Evolutionary conservation across 169 alveolate genomes (phyloP).

Genomic region (Cryptosporidium sp.): DNA sequence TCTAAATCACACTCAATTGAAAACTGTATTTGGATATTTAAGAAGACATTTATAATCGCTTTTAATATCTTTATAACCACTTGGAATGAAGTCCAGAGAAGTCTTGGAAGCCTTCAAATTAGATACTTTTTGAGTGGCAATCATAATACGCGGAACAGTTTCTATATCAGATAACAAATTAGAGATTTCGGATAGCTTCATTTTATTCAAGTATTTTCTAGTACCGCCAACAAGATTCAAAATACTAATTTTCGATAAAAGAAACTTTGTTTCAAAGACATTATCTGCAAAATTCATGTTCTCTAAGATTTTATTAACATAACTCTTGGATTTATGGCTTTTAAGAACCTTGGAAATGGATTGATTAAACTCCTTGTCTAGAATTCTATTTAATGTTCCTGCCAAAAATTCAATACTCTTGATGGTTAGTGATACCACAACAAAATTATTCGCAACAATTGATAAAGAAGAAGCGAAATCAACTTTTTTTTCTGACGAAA

Average conservation of each 20-base stretch:
- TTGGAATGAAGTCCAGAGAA: conserved; percentile 17
- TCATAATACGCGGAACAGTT: not conserved
- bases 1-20: not conserved
- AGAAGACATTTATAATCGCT: not conserved
- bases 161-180: not conserved
- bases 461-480: not conserved
- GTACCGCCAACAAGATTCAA: not conserved
- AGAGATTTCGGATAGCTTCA: not conserved
- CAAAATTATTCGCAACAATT: not conserved
- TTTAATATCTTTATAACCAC: not conserved
- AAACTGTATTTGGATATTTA: not conserved
- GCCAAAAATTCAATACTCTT: not conserved
- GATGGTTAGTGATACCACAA: not conserved
- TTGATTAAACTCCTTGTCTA: not conserved
- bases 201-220: not conserved
- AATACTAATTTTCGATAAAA: not conserved
- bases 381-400: not conserved
- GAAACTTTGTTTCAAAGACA: not conserved
- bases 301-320: conserved; percentile 6
- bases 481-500: not conserved
- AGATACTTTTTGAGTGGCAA: conserved; percentile 14
- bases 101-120: conserved; percentile 14
- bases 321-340: not conserved
- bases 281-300: not conserved
- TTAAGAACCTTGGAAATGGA: not conserved